These are phyloP conservation scores for Pestalotiopsis sp. DNA, from an alignment of 2,329 filamentous ascomycete genomes.

Conservation along the genomic window DNA sequence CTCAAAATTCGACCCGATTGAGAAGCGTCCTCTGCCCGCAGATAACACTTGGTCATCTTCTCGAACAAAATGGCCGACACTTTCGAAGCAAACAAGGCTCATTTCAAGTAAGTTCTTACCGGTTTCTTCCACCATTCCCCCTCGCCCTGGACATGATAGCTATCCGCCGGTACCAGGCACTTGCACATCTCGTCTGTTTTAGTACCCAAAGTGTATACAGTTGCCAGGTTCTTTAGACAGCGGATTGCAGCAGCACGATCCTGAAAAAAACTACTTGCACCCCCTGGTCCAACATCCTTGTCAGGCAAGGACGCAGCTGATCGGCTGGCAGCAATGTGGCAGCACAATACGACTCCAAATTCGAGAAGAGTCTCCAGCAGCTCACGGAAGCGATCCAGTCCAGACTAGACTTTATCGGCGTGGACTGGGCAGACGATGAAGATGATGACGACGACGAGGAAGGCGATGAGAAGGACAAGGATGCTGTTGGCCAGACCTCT, in stretches of 20 bases:
- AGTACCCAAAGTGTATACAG: not conserved
- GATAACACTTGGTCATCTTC: no score
- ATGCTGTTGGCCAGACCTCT: constrained; percentile 34
- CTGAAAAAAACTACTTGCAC: not conserved
- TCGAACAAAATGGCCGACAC: not conserved
- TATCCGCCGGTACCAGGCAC: not conserved
- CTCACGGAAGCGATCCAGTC: constrained; percentile 56
- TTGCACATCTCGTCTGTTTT: not conserved
- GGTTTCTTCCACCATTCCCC: not conserved
- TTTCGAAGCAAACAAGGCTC: constrained; percentile 12
- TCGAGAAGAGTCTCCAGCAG: constrained; percentile 52
- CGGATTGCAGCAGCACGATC: not conserved
- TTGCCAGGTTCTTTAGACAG: not conserved
- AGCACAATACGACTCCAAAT: constrained; percentile 37
- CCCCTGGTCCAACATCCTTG: not conserved
- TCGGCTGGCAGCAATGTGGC: constrained; percentile 14
- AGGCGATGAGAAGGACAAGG: constrained; percentile 52
- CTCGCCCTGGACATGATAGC: not conserved
- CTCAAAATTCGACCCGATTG: not conserved
- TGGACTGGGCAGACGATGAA: constrained; percentile 51
- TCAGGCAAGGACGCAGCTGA: not conserved
- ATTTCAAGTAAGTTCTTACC: constrained; percentile 14
- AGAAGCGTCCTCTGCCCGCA: no score
- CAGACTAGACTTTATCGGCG: constrained; percentile 62
- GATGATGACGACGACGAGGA: constrained; percentile 28